phyloP scores from a whole-genome alignment of 805 yeast species.

The Candida manassasensis region DNA sequence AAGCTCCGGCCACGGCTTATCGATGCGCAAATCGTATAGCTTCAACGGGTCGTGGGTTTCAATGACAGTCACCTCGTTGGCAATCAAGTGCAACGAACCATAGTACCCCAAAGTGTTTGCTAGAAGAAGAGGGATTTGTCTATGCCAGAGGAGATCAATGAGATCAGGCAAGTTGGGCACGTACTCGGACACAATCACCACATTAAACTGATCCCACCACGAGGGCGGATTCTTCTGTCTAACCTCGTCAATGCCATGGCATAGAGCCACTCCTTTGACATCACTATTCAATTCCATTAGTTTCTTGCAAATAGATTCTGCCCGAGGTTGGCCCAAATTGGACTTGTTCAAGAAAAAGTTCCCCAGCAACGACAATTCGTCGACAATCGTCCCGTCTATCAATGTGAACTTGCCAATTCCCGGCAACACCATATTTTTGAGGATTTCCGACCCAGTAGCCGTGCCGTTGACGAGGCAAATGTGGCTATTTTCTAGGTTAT shows the following conservation, averaged over 20 bases:
- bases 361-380: slow-evolving; percentile 41
- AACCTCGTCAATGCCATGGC: slow-evolving; percentile 11
- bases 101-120: slow-evolving; percentile 59
- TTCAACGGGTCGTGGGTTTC: slow-evolving; percentile 69
- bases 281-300: slow-evolving; percentile 61
- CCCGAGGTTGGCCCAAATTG: slow-evolving; percentile 40
- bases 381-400: slow-evolving; percentile 43
- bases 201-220: slow-evolving; percentile 48
- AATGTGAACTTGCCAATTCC: slow-evolving; percentile 63
- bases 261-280: slow-evolving; percentile 34
- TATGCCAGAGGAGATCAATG: slow-evolving; percentile 36
- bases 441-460: slow-evolving; percentile 57
- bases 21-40: slow-evolving; percentile 62
- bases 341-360: slow-evolving; percentile 57
- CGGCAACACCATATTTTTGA: slow-evolving; percentile 77
- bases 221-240: slow-evolving; percentile 7
- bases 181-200: slow-evolving; percentile 41
- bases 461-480: slow-evolving; percentile 59
- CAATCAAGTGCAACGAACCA: slow-evolving; percentile 50
- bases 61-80: slow-evolving; percentile 59
- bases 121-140: slow-evolving; percentile 50
- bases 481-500: slow-evolving; percentile 48
- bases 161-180: slow-evolving; percentile 20
- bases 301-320: slow-evolving; percentile 33
- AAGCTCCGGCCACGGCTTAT: slow-evolving; percentile 70